A percentile compares a stretch with the other conserved stretches of the same genome.
Evolutionary conservation across 2,329 filamentous ascomycete species (phyloP).

Genomic region (Fusarium tricinctum): DNA sequence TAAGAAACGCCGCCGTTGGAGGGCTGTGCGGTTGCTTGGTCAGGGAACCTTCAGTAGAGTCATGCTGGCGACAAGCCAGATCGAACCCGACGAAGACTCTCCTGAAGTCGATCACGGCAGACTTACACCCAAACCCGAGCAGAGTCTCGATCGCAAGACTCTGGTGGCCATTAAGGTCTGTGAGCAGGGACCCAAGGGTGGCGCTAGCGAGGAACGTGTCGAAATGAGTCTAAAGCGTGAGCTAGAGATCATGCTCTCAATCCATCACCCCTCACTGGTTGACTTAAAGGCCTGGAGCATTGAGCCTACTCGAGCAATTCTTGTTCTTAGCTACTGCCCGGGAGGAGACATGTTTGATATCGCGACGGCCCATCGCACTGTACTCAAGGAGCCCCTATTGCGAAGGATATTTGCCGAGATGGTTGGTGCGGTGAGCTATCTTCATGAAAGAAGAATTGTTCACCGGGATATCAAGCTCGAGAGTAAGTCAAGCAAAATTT

Average conservation of each 20-base stretch:
- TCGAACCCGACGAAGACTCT: constrained; percentile 64
- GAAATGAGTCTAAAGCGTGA: constrained; percentile 95
- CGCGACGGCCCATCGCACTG: constrained; percentile 77
- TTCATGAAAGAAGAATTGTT: constrained; percentile 88
- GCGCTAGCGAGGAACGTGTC: constrained; percentile 91
- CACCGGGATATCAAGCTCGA: constrained; percentile 98
- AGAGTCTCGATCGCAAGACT: constrained; percentile 73
- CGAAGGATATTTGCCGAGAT: constrained; percentile 91
- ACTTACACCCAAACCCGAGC: constrained; percentile 50
- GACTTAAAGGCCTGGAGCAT: constrained; percentile 93
- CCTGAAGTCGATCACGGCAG: constrained; percentile 54
- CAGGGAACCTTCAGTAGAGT: constrained; percentile 97
- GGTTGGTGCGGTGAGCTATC: constrained; percentile 85
- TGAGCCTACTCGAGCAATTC: constrained; percentile 82
- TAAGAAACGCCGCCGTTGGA: constrained; percentile 81
- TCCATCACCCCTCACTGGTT: constrained; percentile 90
- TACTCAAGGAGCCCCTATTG: constrained; percentile 78
- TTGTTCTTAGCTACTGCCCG: constrained; percentile 92
- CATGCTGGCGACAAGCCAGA: constrained; percentile 87
- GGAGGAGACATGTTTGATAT: constrained; percentile 97
- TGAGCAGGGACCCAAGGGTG: constrained; percentile 92
- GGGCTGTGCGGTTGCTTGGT: constrained; percentile 83
- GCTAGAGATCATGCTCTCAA: constrained; percentile 89
- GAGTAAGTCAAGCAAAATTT: constrained; percentile 67
- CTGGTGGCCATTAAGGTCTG: constrained; percentile 96